Percentiles rank a stretch among this genome's conserved stretches.
Evolutionary conservation across 306 rosid genomes (phyloP).

Genomic region (Cajanus cajan): DNA sequence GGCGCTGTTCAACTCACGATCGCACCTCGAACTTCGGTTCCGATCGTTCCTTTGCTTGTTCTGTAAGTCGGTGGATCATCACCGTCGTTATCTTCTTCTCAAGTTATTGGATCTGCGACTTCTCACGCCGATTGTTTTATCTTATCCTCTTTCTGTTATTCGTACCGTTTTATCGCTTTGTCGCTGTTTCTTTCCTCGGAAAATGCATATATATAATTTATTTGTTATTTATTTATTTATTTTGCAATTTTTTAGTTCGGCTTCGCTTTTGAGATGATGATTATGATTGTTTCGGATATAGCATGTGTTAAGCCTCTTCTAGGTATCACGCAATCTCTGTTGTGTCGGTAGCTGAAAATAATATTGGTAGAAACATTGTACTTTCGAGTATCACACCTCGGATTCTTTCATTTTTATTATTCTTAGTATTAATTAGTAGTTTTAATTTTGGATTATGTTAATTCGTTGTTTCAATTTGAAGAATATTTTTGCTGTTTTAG

Average conservation of each 20-base stretch:
- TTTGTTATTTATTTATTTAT: not conserved
- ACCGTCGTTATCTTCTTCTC: not conserved
- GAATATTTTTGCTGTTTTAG: constrained; percentile 3
- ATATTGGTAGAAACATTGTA: constrained; percentile 28
- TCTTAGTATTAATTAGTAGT: too few species aligned
- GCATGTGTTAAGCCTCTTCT: too few species aligned
- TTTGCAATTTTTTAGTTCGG: not conserved
- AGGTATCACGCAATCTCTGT: too few species aligned
- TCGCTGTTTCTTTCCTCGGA: not conserved
- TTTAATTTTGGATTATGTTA: not conserved
- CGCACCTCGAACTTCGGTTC: constrained; percentile 23
- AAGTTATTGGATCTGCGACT: constrained; percentile 38
- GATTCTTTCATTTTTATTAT: not conserved
- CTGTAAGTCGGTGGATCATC: constrained; percentile 53
- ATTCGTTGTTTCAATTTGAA: constrained; percentile 14
- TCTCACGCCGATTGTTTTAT: not conserved
- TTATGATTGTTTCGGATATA: not conserved
- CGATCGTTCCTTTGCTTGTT: constrained; percentile 37
- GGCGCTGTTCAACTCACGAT: constrained; percentile 30
- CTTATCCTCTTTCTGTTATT: not conserved
- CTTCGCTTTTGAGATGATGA: not conserved
- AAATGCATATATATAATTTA: constrained; percentile 1
- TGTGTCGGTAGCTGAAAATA: not conserved
- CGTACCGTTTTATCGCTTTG: not conserved
- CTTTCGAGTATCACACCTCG: constrained; percentile 13